These are phyloP conservation scores for Ceratocystis alfenasii DNA, from an alignment of 2,329 filamentous ascomycete species.

Conservation along the genomic window DNA sequence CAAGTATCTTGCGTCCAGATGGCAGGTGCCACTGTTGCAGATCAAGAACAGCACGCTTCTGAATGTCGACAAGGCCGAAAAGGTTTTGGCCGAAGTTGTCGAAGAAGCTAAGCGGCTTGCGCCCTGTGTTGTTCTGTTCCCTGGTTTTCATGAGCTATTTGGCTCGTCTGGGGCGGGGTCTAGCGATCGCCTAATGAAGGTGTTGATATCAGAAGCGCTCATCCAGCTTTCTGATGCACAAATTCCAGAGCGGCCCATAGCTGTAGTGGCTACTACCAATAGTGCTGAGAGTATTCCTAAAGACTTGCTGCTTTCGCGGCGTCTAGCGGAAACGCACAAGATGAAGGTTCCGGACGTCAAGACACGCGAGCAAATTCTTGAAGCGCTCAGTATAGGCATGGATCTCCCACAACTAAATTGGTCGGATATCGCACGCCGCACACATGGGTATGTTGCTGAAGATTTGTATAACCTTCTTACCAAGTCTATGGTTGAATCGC, in stretches of 20 bases:
- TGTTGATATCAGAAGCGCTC: slow-evolving; percentile 14
- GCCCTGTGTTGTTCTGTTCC: slow-evolving; percentile 82
- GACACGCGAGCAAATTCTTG: slow-evolving; percentile 66
- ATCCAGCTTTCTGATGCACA: slow-evolving; percentile 15
- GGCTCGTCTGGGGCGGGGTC: slow-evolving; percentile 17
- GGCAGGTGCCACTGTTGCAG: slow-evolving; percentile 62
- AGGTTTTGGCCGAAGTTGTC: slow-evolving; percentile 32
- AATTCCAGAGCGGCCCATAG: slow-evolving; percentile 43
- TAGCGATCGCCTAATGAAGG: slow-evolving; percentile 61
- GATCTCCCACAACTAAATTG: slow-evolving; percentile 59
- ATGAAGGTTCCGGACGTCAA: slow-evolving; percentile 74
- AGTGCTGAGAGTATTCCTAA: slow-evolving; percentile 76
- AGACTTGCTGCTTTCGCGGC: slow-evolving; percentile 57
- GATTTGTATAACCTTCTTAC: slow-evolving; percentile 60
- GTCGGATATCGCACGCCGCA: slow-evolving; percentile 61
- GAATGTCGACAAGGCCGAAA: slow-evolving; percentile 33
- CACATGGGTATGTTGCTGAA: slow-evolving; percentile 84
- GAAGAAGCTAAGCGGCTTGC: slow-evolving; percentile 73
- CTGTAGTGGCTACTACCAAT: slow-evolving; percentile 86
- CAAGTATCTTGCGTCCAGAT: slow-evolving; percentile 57
- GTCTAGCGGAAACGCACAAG: slow-evolving; percentile 75
- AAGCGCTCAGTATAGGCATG: slow-evolving; percentile 56
- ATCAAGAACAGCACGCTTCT: slow-evolving; percentile 29
- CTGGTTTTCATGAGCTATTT: slow-evolving; percentile 61
- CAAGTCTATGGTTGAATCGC: slow-evolving; percentile 28